A percentile compares a stretch with the other conserved stretches of the same genome.
Evolutionary conservation across 2,329 filamentous ascomycete species (phyloP).

Genomic region (Westerdykella ornata): DNA sequence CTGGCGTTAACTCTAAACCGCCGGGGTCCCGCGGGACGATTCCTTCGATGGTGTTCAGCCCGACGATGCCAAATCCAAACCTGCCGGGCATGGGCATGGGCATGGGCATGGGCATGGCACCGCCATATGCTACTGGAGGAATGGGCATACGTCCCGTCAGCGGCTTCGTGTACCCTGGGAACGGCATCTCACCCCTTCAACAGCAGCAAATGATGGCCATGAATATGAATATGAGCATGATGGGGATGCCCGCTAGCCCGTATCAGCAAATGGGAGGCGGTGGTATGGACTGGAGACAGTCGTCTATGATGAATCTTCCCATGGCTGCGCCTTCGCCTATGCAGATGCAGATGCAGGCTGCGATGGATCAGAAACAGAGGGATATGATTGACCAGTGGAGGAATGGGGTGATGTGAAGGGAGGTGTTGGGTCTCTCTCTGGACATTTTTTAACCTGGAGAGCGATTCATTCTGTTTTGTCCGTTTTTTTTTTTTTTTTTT

Average conservation of each 20-base stretch:
- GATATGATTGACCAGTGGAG: slow-evolving; percentile 57
- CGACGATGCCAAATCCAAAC: slow-evolving; percentile 9
- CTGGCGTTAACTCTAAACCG: slow-evolving; percentile 16
- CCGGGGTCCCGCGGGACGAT: slow-evolving; percentile 8
- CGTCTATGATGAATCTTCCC: slow-evolving; percentile 13
- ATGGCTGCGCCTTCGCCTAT: slow-evolving; percentile 14
- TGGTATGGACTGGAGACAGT: slow-evolving; percentile 6
- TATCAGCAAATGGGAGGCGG: slow-evolving; percentile 10
- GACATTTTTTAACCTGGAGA: too few species aligned
- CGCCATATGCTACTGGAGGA: too few species aligned
- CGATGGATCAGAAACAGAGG: slow-evolving; percentile 46
- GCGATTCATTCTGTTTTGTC: too few species aligned
- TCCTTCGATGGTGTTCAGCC: slow-evolving; percentile 10
- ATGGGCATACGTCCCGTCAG: background rate
- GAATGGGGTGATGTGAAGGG: slow-evolving; percentile 32
- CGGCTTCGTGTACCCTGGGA: slow-evolving; percentile 8
- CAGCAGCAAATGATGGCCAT: slow-evolving; percentile 11
- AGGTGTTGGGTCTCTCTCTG: too few species aligned
- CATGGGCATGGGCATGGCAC: slow-evolving; percentile 6
- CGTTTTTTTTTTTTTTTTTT: too few species aligned
- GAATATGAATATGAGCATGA: slow-evolving; percentile 15
- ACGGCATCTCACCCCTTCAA: slow-evolving; percentile 12
- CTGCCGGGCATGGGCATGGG: slow-evolving; percentile 11
- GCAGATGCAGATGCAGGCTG: slow-evolving; percentile 18
- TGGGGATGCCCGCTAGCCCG: slow-evolving; percentile 8